A percentile compares a stretch with the other conserved stretches of the same genome.
Evolutionary conservation across 805 yeast species (phyloP).

Genomic region (Monosporozyma solicola): DNA sequence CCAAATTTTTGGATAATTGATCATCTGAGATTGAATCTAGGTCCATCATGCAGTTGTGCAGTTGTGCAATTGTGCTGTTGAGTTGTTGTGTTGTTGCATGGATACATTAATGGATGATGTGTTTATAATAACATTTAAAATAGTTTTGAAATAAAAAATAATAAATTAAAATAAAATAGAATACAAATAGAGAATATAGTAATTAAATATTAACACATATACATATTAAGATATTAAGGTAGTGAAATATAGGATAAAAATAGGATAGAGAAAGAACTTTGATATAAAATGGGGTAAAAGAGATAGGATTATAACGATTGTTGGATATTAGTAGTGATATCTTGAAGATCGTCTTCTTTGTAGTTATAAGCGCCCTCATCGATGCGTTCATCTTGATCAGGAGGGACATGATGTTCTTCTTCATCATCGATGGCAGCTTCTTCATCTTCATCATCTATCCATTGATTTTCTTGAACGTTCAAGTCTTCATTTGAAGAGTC

Average conservation of each 20-base stretch:
- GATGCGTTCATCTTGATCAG: background rate
- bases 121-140: no score
- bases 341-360: background rate
- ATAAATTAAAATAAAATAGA: background rate
- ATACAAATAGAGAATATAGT: background rate
- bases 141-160: no score
- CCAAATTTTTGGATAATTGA: conserved; percentile 20
- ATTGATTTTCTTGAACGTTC: conserved; percentile 10
- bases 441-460: conserved; percentile 1
- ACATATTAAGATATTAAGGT: background rate
- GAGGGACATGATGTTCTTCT: background rate
- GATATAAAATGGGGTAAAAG: background rate
- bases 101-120: no score
- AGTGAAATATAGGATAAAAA: background rate
- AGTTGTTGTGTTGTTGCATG: background rate
- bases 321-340: background rate
- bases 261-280: background rate
- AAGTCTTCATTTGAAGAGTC: conserved; percentile 40
- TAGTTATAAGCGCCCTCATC: no score
- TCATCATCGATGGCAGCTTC: background rate
- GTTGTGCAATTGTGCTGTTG: background rate
- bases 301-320: background rate
- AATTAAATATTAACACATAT: background rate
- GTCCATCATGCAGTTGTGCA: background rate
- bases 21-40: conserved; percentile 12